Evolutionary conservation across 331 rosid genomes (phyloP), one percentile per base, ranked within the genome.

Genomic region (Rhamnella rubrinervis): DNA sequence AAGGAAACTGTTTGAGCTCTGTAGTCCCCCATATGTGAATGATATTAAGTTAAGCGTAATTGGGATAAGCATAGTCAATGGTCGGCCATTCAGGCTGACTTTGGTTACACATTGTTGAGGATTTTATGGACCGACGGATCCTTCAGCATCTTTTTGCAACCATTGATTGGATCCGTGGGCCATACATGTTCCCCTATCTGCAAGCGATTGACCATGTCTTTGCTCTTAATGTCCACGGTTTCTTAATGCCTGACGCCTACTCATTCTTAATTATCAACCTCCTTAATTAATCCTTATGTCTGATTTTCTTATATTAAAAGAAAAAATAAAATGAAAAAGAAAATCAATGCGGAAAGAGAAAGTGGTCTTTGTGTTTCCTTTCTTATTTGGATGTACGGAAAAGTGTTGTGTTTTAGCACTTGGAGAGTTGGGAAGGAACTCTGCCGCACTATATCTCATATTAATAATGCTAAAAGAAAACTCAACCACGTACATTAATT

Each of bases 211-310:
- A 16, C 57, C 35, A 31, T 31, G 35, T 49, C 14, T 58, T 65
- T 5, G 20, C 28, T 44, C 63, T 50, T 57, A 58, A 35, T 49
- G 59, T 62, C 60, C 31, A 13, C 44, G 75, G 63, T 62, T 62
- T 61, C 80, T 53, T 8, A 8, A 35, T 23, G 20, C 25, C 6
- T 13, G 14, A 52, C 28, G 20, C 44, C 8, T 71, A 66, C 61
- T 71, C 77, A 77, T 77, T 77, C 39, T 66, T 39, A 40, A 57
- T 71, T 71, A 50, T 71, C 58, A 58, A 1, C 46, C 26, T 73
- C 46, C 8, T 35, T 7, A 37, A 16, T 20, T 38, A 69, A 69
- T 17, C 10, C 55, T 18, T 2, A 37, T 31, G 35, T 4, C 4
- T 31, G 0, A 31, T 31, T 31, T 26, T 61, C 10, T 39, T 16